Evolutionary conservation across 108 stramenopile genomes (phyloP).

Genomic region (Stephanodiscus minutulus): DNA sequence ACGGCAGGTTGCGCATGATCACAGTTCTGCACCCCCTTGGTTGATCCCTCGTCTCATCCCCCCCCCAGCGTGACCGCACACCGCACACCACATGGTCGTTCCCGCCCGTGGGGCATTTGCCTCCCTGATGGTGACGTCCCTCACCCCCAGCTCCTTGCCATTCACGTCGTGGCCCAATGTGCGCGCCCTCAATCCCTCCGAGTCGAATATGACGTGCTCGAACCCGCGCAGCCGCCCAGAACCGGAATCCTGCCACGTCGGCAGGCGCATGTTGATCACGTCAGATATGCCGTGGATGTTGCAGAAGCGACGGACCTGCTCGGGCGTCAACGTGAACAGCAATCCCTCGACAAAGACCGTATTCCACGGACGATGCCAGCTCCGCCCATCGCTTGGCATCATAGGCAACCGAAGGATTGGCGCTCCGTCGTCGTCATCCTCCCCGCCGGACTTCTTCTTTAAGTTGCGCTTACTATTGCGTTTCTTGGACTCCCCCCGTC

Average conservation of each 20-base stretch:
- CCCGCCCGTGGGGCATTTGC: slow-evolving; percentile 60
- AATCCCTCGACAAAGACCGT: slow-evolving; percentile 94
- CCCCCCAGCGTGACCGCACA: slow-evolving; percentile 7
- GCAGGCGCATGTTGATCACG: slow-evolving; percentile 80
- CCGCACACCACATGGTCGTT: slow-evolving; percentile 33
- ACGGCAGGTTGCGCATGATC: slow-evolving; percentile 93
- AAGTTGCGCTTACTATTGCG: slow-evolving; percentile 70
- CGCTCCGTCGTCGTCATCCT: slow-evolving; percentile 15
- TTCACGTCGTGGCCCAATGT: slow-evolving; percentile 64
- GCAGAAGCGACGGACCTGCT: slow-evolving; percentile 81
- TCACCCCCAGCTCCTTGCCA: slow-evolving; percentile 71
- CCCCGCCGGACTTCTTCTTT: slow-evolving; percentile 58
- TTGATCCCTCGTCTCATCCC: slow-evolving; percentile 31
- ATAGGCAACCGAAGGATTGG: not conserved
- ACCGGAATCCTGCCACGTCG: slow-evolving; percentile 95
- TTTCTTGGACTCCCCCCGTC: slow-evolving; percentile 45
- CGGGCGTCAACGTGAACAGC: slow-evolving; percentile 75
- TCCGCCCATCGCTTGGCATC: slow-evolving; percentile 12
- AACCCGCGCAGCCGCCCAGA: slow-evolving; percentile 92
- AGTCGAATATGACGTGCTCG: slow-evolving; percentile 89
- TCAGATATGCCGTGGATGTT: slow-evolving; percentile 51
- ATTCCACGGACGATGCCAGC: slow-evolving; percentile 24
- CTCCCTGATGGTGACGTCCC: slow-evolving; percentile 80
- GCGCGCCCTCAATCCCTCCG: slow-evolving; percentile 42
- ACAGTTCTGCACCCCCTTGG: slow-evolving; percentile 75